Conservation (phyloP, 352 stramenopile genomes). For the Halophytophthora batemanensis region DNA sequence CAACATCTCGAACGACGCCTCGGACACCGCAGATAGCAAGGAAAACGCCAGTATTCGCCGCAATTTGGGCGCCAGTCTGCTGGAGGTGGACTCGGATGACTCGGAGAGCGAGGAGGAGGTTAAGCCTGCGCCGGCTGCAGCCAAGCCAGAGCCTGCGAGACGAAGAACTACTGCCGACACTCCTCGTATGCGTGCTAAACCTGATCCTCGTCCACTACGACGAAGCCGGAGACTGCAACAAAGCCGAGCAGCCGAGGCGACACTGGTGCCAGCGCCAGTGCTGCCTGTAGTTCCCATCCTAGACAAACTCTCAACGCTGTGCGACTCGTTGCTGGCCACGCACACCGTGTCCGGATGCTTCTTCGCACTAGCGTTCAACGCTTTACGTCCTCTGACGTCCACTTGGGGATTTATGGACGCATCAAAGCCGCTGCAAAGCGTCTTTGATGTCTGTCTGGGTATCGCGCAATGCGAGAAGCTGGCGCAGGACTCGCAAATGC, state of each 20-base stretch:
- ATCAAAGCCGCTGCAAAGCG: slow-evolving; percentile 20
- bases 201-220: slow-evolving; percentile 9
- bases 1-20: slow-evolving; percentile 2
- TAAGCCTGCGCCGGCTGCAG: neutral
- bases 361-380: slow-evolving; percentile 37
- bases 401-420: slow-evolving; percentile 3
- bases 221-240: slow-evolving; percentile 26
- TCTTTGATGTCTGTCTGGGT: slow-evolving; percentile 28
- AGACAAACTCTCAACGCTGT: slow-evolving; percentile 28
- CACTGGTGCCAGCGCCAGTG: neutral
- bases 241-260: slow-evolving; percentile 7
- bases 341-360: slow-evolving; percentile 43
- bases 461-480: slow-evolving; percentile 42
- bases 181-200: neutral
- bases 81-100: slow-evolving; percentile 1
- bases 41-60: slow-evolving; percentile 8
- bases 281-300: neutral
- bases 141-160: neutral
- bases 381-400: slow-evolving; percentile 18
- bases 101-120: neutral
- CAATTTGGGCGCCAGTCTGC: slow-evolving; percentile 8
- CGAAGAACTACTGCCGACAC: slow-evolving; percentile 7
- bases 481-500: slow-evolving; percentile 24
- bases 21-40: slow-evolving; percentile 5
- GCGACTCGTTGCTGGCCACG: slow-evolving; percentile 32